Base-by-base conservation (phyloP, 2,329 filamentous ascomycete species). In the Claviceps sp. region DNA sequence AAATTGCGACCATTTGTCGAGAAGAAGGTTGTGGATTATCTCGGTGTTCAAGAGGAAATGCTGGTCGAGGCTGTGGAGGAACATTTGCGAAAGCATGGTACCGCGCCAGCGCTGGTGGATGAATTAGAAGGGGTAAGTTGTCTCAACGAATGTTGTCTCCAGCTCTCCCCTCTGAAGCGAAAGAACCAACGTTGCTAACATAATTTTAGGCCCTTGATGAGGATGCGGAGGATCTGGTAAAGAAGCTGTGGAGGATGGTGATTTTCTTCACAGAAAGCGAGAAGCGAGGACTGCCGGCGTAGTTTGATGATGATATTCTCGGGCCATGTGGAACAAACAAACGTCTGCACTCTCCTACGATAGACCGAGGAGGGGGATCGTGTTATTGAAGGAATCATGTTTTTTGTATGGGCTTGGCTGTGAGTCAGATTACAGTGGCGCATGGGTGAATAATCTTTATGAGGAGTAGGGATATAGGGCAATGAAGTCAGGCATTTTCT, bases 181-280 rank as follows among this genome's bases (percentile, higher is more conserved):
- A 14, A 16, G 22, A 29, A 8, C 11, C 14, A 46, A 14, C 13
- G 34, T 42, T 53, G 49, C 66, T 71, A 60, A 71, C 56, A 2
- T 7, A 16, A 39, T 9, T 47, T 17, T 56, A 91, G 82, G 88
- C 88, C 44, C 75, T 98, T 56, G 93, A 96, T 63, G 93, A 98
- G 62, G 93, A 97, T 64, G 89, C 90, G 11, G 90, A 96, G 67
- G 84, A 87, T 26, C 72, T 98, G 58, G 90, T 97, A 48, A 94
- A 88, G 79, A 97, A 96, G 72, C 78, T 98, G 38, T 98, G 93
- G 93, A 82, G 91, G 49, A 95, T 97, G 88, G 83, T 96, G 53
- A 95, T 97, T 62, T 97, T 96, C 80, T 96, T 91, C 62, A 93
- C 88, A 5, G 91, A 97, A 68, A 87, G 85, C 62, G 91, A 95